Evolutionary conservation across 805 yeast genomes (phyloP).

Genomic region (Saturnispora mendoncae): DNA sequence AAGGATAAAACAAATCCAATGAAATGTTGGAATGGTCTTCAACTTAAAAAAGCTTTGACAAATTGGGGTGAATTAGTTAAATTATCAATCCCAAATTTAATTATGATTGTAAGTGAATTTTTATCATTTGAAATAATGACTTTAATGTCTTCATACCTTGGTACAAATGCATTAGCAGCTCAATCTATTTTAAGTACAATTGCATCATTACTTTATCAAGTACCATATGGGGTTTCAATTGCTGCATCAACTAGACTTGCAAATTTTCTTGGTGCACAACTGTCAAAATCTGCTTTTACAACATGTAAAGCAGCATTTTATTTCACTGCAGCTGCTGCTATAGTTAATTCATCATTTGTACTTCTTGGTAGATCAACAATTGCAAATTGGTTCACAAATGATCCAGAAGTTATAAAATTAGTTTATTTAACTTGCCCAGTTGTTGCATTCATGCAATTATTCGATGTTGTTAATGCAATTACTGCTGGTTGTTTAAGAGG

Average conservation of each 20-base stretch:
- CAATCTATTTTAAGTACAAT: conserved; percentile 66
- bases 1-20: conserved; percentile 32
- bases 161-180: conserved; percentile 55
- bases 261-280: conserved; percentile 58
- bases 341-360: conserved; percentile 21
- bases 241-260: conserved; percentile 74
- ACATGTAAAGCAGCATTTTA: conserved; percentile 25
- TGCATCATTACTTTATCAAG: conserved; percentile 59
- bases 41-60: conserved; percentile 30
- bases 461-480: conserved; percentile 40
- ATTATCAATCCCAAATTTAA: conserved; percentile 62
- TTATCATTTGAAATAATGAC: conserved; percentile 71
- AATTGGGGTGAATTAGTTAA: conserved; percentile 60
- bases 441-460: conserved; percentile 34
- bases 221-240: conserved; percentile 68
- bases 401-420: conserved; percentile 22
- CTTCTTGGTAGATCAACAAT: conserved; percentile 21
- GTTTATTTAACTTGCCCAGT: conserved; percentile 24
- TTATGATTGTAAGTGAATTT: conserved; percentile 75
- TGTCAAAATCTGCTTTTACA: conserved; percentile 24
- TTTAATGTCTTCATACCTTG: conserved; percentile 57
- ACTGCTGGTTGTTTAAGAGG: conserved; percentile 51
- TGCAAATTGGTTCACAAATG: conserved; percentile 27
- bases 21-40: conserved; percentile 32
- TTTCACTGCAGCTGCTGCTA: conserved; percentile 20